Conservation (phyloP, 1,139 yeast genomes). For the Pichia sp. region DNA sequence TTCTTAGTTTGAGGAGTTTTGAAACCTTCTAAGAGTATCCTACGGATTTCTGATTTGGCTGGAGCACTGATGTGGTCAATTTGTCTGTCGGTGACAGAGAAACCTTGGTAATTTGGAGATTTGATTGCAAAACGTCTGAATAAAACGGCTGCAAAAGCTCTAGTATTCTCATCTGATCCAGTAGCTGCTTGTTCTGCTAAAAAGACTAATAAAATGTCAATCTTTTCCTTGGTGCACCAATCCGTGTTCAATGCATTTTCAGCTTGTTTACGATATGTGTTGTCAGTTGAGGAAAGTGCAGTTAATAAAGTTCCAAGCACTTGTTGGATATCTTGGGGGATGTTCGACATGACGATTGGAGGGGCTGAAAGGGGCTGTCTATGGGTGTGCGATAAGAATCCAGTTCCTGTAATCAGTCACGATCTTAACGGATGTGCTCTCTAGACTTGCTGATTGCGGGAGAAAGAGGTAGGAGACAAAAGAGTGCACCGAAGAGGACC, state of each 20-base stretch:
- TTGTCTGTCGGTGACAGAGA: conserved; percentile 69
- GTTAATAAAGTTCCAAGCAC: conserved; percentile 58
- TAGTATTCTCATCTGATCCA: conserved; percentile 53
- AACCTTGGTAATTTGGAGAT: conserved; percentile 57
- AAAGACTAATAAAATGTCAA: conserved; percentile 70
- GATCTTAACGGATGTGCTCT: too few relatives aligned
- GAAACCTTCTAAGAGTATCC: conserved; percentile 71
- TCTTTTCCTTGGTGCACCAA: conserved; percentile 66
- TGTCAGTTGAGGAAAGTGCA: conserved; percentile 78
- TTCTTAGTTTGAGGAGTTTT: conserved; percentile 59
- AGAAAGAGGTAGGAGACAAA: too few relatives aligned
- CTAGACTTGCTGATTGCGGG: too few relatives aligned
- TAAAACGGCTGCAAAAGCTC: conserved; percentile 79
- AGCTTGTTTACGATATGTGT: conserved; percentile 69
- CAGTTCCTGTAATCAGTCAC: too few relatives aligned
- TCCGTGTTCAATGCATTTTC: conserved; percentile 70
- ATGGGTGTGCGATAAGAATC: too few relatives aligned
- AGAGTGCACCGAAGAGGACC: too few relatives aligned
- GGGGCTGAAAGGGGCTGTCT: too few relatives aligned
- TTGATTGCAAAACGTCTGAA: conserved; percentile 85
- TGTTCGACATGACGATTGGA: conserved; percentile 43
- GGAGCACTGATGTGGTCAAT: conserved; percentile 65
- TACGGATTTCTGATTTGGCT: conserved; percentile 62
- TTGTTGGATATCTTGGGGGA: conserved; percentile 61
- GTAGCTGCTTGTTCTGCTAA: conserved; percentile 77